Percentiles rank a stretch among this genome's conserved stretches.
These are phyloP conservation scores for Globisporangium mamillatum DNA, from an alignment of 352 stramenopile genomes.

Conservation along the genomic window DNA sequence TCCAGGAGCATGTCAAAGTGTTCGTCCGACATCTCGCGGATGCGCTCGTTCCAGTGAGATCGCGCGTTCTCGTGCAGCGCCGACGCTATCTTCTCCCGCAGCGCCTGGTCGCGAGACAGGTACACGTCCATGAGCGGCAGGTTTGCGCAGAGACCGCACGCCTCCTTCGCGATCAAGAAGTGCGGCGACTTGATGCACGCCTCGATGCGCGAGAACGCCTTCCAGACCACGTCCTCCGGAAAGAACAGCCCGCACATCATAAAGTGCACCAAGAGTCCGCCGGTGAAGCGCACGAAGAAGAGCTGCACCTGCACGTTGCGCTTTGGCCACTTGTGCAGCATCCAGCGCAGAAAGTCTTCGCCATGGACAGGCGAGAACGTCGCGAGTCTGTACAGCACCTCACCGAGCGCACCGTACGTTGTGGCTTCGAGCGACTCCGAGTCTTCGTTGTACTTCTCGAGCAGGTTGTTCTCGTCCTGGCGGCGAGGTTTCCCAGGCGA, in stretches of 20 bases:
- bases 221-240: constrained; percentile 37
- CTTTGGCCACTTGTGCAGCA: constrained; percentile 71
- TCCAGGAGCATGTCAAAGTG: constrained; percentile 81
- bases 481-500: constrained; percentile 40
- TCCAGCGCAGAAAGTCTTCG: constrained; percentile 59
- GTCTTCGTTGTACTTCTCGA: constrained; percentile 64
- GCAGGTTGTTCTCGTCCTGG: constrained; percentile 41
- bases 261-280: constrained; percentile 57
- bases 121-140: constrained; percentile 71
- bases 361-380: constrained; percentile 62
- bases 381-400: constrained; percentile 60
- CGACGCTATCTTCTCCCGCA: constrained; percentile 58
- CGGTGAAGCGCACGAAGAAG: constrained; percentile 69
- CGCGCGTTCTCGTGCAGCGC: constrained; percentile 66
- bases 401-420: constrained; percentile 53
- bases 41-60: constrained; percentile 72
- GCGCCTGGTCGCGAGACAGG: constrained; percentile 45
- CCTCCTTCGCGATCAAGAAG: constrained; percentile 74
- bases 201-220: constrained; percentile 49
- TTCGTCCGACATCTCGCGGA: constrained; percentile 76
- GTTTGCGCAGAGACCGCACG: constrained; percentile 56
- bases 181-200: constrained; percentile 62
- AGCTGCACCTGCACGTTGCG: constrained; percentile 74
- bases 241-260: constrained; percentile 58
- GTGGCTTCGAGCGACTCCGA: constrained; percentile 65